Evolutionary conservation across 1,139 yeast species (phyloP).

Genomic region (Sugiyamaella japonica): DNA sequence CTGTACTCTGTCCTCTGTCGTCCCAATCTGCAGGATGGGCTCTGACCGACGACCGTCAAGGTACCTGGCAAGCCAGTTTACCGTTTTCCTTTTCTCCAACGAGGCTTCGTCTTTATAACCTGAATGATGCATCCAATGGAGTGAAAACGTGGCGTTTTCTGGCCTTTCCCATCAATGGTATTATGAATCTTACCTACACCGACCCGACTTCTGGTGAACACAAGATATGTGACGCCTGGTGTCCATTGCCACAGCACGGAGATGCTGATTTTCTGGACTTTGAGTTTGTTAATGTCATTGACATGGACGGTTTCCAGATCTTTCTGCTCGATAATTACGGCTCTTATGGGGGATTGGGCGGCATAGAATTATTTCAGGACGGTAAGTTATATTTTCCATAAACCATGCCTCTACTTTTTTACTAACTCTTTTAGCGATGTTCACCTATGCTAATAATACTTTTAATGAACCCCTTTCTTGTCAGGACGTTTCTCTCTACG

Average conservation of each 20-base stretch:
- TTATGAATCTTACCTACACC: slow-evolving; percentile 84
- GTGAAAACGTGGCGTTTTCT: slow-evolving; percentile 69
- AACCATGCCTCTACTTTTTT: neutral
- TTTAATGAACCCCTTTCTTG: slow-evolving; percentile 61
- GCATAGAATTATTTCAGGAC: slow-evolving; percentile 70
- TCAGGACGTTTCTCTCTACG: slow-evolving; percentile 25
- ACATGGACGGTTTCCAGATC: slow-evolving; percentile 63
- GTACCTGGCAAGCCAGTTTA: slow-evolving; percentile 66
- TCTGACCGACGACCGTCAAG: slow-evolving; percentile 52
- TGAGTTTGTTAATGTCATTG: slow-evolving; percentile 68
- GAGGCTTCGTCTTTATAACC: slow-evolving; percentile 67
- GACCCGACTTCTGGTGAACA: slow-evolving; percentile 63
- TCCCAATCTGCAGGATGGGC: slow-evolving; percentile 52
- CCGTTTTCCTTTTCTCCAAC: slow-evolving; percentile 66
- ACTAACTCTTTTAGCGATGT: slow-evolving; percentile 38
- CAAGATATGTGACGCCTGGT: slow-evolving; percentile 78
- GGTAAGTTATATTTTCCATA: slow-evolving; percentile 34
- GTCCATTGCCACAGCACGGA: slow-evolving; percentile 59
- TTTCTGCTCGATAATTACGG: slow-evolving; percentile 73
- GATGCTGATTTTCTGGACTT: slow-evolving; percentile 68
- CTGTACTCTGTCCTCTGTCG: slow-evolving; percentile 60
- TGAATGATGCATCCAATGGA: slow-evolving; percentile 50
- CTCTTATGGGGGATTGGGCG: slow-evolving; percentile 62
- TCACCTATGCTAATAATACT: slow-evolving; percentile 72
- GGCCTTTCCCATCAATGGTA: slow-evolving; percentile 80